A percentile compares a stretch with the other conserved stretches of the same genome.
phyloP scores from a whole-genome alignment of 2,329 filamentous ascomycete species.

The Colletotrichum higginsianum region DNA sequence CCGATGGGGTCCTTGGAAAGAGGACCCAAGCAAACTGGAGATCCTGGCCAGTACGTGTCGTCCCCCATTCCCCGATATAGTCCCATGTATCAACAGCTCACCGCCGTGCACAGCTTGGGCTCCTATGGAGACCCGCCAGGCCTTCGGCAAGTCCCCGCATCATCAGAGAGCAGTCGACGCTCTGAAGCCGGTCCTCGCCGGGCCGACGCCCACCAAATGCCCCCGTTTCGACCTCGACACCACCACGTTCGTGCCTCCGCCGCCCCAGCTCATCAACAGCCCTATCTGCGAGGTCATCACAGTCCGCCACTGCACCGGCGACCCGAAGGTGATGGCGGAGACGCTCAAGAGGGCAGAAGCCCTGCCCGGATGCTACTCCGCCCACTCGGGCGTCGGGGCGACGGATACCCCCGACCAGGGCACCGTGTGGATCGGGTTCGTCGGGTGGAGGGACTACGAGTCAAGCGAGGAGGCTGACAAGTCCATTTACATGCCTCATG shows the following conservation, averaged over 20 bases:
- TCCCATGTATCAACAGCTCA: not conserved
- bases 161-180: conserved; percentile 36
- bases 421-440: conserved; percentile 32
- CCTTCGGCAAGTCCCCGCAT: conserved; percentile 27
- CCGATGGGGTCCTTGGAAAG: conserved; percentile 38
- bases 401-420: conserved; percentile 22
- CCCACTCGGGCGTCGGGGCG: conserved; percentile 26
- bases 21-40: conserved; percentile 29
- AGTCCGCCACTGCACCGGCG: conserved; percentile 16
- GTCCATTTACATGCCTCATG: conserved; percentile 17
- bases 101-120: conserved; percentile 9
- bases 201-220: conserved; percentile 20
- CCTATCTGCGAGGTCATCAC: conserved; percentile 38
- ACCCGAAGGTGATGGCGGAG: conserved; percentile 17
- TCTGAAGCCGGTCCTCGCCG: conserved; percentile 14
- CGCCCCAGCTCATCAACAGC: conserved; percentile 35
- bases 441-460: conserved; percentile 30
- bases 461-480: conserved; percentile 36
- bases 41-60: conserved; percentile 26
- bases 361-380: conserved; percentile 13
- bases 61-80: not conserved
- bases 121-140: conserved; percentile 20
- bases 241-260: conserved; percentile 18
- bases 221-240: conserved; percentile 32
- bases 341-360: conserved; percentile 28